These are phyloP conservation scores for Candida boidinii DNA, from an alignment of 805 yeast genomes.

Conservation along the genomic window DNA sequence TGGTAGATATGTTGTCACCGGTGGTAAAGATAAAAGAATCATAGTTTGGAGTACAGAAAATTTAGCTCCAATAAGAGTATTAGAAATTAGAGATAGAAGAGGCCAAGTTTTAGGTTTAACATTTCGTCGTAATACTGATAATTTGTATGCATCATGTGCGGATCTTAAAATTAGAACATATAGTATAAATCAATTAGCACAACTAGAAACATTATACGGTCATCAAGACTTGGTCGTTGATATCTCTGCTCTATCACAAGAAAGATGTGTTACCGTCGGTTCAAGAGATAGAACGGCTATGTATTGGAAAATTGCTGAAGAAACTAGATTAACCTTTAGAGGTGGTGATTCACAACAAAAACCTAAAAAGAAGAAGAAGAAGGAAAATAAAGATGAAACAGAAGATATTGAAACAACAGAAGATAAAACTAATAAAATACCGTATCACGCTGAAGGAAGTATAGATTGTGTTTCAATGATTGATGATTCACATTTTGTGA, in stretches of 20 bases:
- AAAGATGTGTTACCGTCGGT: conserved; percentile 94
- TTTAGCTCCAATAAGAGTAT: conserved; percentile 63
- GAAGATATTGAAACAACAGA: conserved; percentile 7
- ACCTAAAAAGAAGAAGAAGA: conserved; percentile 24
- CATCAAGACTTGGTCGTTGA: conserved; percentile 89
- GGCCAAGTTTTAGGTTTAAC: conserved; percentile 66
- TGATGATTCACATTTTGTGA: conserved; percentile 86
- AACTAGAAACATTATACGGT: conserved; percentile 86
- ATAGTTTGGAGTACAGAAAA: conserved; percentile 82
- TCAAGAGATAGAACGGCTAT: conserved; percentile 91
- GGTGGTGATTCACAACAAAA: conserved; percentile 64
- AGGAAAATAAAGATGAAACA: conserved; percentile 20
- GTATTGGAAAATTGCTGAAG: conserved; percentile 96
- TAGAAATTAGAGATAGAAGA: conserved; percentile 65
- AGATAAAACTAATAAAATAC: conserved; percentile 17
- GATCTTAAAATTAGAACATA: conserved; percentile 86
- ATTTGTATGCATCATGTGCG: conserved; percentile 85
- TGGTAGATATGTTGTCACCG: conserved; percentile 84
- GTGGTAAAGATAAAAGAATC: conserved; percentile 76
- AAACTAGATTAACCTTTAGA: conserved; percentile 84
- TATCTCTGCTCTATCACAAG: conserved; percentile 72
- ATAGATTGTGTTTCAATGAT: conserved; percentile 86
- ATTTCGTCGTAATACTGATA: conserved; percentile 76
- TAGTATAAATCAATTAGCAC: conserved; percentile 78
- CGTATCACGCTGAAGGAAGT: conserved; percentile 67